A percentile compares a stretch with the other conserved stretches of the same genome.
Evolutionary conservation across 495 filamentous ascomycete species (phyloP).

Genomic region (Sordaria brevicollis): DNA sequence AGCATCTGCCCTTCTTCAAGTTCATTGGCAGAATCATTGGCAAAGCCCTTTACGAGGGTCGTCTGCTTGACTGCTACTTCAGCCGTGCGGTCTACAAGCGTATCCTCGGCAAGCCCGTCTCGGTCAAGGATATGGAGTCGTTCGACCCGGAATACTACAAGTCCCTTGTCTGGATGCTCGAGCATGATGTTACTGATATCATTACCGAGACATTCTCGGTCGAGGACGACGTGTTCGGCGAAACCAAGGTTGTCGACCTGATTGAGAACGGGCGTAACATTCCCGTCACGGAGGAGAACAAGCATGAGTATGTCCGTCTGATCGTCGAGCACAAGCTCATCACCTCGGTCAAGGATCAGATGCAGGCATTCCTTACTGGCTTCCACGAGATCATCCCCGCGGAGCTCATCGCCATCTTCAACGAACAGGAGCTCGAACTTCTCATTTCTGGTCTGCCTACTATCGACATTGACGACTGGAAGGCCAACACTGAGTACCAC

Average conservation of each 20-base stretch:
- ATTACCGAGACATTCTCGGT: conserved; percentile 96
- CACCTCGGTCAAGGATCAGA: conserved; percentile 82
- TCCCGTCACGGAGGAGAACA: conserved; percentile 93
- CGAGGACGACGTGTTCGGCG: conserved; percentile 87
- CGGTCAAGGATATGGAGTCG: conserved; percentile 99
- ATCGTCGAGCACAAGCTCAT: conserved; percentile 92
- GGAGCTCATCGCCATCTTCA: conserved; percentile 94
- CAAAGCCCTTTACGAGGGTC: conserved; percentile 94
- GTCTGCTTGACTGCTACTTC: conserved; percentile 97
- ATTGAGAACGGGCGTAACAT: conserved; percentile 81
- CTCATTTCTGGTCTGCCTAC: conserved; percentile 95
- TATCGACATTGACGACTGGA: conserved; percentile 98
- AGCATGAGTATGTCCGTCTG: conserved; percentile 89
- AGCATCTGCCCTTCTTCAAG: conserved; percentile 98
- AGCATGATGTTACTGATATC: conserved; percentile 98
- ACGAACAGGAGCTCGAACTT: conserved; percentile 94
- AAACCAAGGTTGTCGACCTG: conserved; percentile 77
- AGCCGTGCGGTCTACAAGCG: conserved; percentile 96
- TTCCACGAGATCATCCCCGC: conserved; percentile 98
- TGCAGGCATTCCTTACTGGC: conserved; percentile 90
- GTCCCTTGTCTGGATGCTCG: conserved; percentile 96
- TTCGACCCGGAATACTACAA: conserved; percentile 98
- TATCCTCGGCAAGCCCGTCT: conserved; percentile 87
- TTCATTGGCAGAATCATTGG: conserved; percentile 98
- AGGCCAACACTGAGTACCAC: conserved; percentile 96